Conservation (phyloP, 106 monocot genomes). For the Ottelia alismoides region DNA sequence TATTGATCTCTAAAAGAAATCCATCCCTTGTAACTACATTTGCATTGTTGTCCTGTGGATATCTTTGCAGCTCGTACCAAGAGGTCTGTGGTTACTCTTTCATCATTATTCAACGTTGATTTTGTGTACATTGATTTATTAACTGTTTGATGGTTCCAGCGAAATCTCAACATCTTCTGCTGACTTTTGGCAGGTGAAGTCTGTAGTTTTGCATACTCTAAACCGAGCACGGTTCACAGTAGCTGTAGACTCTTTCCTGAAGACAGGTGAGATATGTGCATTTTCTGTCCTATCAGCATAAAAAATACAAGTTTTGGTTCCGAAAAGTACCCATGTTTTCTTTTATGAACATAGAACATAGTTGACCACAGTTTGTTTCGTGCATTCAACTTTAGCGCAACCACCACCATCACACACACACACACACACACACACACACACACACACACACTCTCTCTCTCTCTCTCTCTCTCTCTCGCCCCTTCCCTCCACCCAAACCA, state of each 20-base stretch:
- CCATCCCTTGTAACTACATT: constrained; percentile 81
- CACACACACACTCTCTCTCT: no score
- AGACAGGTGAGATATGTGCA: background rate
- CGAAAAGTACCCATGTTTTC: background rate
- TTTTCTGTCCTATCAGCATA: background rate
- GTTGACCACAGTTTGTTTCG: no score
- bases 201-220: constrained; percentile 88
- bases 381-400: no score
- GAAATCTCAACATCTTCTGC: background rate
- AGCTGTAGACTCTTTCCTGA: background rate
- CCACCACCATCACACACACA: no score
- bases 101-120: background rate
- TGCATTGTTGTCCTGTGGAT: constrained; percentile 86
- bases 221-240: constrained; percentile 77
- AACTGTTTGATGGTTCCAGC: no score
- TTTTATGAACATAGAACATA: no score
- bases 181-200: constrained; percentile 59
- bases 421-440: no score
- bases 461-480: no score
- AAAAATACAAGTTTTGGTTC: background rate
- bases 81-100: constrained; percentile 35
- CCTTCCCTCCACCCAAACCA: no score
- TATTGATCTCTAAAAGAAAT: constrained; percentile 83
- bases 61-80: constrained; percentile 84
- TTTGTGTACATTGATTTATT: no score